Conservation (phyloP, 805 yeast genomes). For the Saturnispora gosingensis region DNA sequence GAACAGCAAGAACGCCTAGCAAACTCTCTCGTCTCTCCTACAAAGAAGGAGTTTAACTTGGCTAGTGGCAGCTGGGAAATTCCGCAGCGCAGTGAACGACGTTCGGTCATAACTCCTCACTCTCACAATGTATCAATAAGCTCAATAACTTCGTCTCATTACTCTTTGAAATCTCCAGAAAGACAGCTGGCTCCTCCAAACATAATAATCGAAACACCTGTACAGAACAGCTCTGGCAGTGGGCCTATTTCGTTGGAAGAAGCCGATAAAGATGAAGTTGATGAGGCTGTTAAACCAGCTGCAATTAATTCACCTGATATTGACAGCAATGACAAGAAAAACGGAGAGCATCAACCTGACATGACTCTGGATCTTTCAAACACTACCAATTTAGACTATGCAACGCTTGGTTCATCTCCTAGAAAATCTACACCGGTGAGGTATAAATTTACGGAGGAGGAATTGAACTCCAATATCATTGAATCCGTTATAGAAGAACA, state of each 20-base stretch:
- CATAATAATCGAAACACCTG: not conserved
- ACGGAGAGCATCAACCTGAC: not conserved
- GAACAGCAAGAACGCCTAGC: constrained; percentile 14
- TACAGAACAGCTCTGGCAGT: not conserved
- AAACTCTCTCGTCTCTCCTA: constrained; percentile 9
- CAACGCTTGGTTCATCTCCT: constrained; percentile 24
- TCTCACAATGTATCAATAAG: constrained; percentile 1
- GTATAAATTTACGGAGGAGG: constrained; percentile 16
- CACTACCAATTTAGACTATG: not conserved
- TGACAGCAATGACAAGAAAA: not conserved
- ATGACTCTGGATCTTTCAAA: constrained; percentile 1
- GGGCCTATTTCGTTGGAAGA: not conserved
- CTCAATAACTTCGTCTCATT: constrained; percentile 11
- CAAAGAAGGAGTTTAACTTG: not conserved
- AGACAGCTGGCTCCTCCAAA: not conserved
- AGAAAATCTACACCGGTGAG: constrained; percentile 22
- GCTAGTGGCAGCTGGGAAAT: constrained; percentile 12
- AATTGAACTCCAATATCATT: constrained; percentile 20
- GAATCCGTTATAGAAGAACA: constrained; percentile 7
- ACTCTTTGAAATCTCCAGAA: constrained; percentile 1
- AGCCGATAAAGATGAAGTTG: not conserved
- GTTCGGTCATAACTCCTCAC: constrained; percentile 8
- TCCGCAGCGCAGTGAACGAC: constrained; percentile 23
- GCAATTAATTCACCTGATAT: not conserved
- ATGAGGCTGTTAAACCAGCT: not conserved